phyloP scores from a whole-genome alignment of 495 filamentous ascomycete genomes.

The Penicillium canescens region DNA sequence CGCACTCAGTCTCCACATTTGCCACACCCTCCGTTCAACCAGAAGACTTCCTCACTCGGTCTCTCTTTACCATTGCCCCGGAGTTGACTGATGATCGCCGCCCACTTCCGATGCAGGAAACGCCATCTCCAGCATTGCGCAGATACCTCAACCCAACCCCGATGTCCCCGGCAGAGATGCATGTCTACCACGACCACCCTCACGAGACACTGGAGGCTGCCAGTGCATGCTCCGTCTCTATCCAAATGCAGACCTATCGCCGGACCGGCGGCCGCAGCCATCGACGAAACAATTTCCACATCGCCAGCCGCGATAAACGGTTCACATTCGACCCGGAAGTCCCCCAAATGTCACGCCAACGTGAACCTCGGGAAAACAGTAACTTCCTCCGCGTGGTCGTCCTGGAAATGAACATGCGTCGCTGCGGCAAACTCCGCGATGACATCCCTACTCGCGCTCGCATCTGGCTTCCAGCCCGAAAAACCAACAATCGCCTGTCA shows the following conservation, averaged over 20 bases:
- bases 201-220: constrained; percentile 30
- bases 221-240: constrained; percentile 66
- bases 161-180: constrained; percentile 65
- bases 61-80: constrained; percentile 74
- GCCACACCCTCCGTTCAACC: constrained; percentile 71
- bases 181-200: constrained; percentile 52
- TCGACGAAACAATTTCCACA: constrained; percentile 35
- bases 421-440: constrained; percentile 84
- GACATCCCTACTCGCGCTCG: constrained; percentile 78
- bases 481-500: constrained; percentile 35
- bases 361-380: constrained; percentile 89
- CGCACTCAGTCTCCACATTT: constrained; percentile 78
- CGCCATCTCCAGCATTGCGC: constrained; percentile 82
- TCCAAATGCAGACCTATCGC: constrained; percentile 84
- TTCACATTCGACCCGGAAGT: constrained; percentile 45
- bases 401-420: constrained; percentile 96
- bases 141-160: constrained; percentile 89
- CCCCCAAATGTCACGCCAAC: constrained; percentile 64
- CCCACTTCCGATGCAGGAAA: constrained; percentile 70
- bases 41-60: constrained; percentile 88
- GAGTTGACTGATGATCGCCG: constrained; percentile 87
- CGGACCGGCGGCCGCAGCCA: constrained; percentile 35
- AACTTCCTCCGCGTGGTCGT: constrained; percentile 94
- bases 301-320: constrained; percentile 34
- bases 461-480: constrained; percentile 85